Conservation (phyloP, 2,329 filamentous ascomycete genomes). For the Sclerotinia nivalis region DNA sequence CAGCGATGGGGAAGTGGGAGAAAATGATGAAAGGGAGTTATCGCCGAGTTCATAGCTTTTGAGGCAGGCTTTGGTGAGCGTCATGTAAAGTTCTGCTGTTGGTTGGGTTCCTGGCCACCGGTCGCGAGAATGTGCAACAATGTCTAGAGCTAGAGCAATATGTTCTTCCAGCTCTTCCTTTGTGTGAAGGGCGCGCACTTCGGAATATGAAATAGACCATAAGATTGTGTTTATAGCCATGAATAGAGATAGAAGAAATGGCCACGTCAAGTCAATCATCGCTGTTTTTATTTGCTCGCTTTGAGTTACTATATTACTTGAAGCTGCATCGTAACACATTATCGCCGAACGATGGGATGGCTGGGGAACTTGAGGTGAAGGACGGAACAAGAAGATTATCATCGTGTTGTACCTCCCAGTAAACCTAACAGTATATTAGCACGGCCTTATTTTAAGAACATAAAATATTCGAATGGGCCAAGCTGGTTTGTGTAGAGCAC, state of each 20-base stretch:
- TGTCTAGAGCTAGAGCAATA: slow-evolving; percentile 72
- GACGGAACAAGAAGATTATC: slow-evolving; percentile 83
- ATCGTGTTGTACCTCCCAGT: slow-evolving; percentile 77
- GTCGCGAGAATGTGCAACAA: slow-evolving; percentile 76
- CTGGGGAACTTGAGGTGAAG: slow-evolving; percentile 86
- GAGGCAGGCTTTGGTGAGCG: slow-evolving; percentile 80
- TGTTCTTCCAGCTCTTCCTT: slow-evolving; percentile 76
- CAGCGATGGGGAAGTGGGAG: slow-evolving; percentile 46
- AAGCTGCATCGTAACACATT: slow-evolving; percentile 80
- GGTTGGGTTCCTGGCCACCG: slow-evolving; percentile 90
- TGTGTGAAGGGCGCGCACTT: slow-evolving; percentile 71
- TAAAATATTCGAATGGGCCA: neutral
- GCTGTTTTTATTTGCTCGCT: slow-evolving; percentile 75
- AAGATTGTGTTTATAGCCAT: slow-evolving; percentile 89
- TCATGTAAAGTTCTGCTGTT: slow-evolving; percentile 82
- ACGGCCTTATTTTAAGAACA: slow-evolving; percentile 4
- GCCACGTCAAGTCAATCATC: slow-evolving; percentile 87
- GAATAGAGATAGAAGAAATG: slow-evolving; percentile 86
- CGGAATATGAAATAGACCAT: slow-evolving; percentile 86
- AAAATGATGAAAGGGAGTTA: slow-evolving; percentile 49
- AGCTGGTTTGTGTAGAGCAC: slow-evolving; percentile 25
- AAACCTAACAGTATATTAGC: slow-evolving; percentile 52
- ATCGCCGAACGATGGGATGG: slow-evolving; percentile 77
- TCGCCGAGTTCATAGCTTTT: slow-evolving; percentile 74
- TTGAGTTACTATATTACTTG: slow-evolving; percentile 79